These are phyloP conservation scores for Yarrowia galli DNA, from an alignment of 1,139 yeast species.

Conservation along the genomic window DNA sequence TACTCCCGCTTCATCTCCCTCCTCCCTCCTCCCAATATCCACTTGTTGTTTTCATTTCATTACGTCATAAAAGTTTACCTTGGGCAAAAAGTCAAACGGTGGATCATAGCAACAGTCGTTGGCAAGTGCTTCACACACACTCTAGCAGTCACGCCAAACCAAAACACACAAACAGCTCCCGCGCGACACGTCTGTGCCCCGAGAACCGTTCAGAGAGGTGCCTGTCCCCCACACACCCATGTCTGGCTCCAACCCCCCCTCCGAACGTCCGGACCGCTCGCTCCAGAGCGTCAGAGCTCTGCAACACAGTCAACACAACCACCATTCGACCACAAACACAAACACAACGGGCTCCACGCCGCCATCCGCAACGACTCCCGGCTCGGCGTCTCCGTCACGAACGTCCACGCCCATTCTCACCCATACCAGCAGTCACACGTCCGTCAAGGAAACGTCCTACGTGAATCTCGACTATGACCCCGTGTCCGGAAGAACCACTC, in stretches of 20 bases:
- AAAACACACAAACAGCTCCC: too few species aligned
- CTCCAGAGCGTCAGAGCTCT: neutral
- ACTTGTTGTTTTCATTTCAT: neutral
- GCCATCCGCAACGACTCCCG: neutral
- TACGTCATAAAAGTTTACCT: conserved; percentile 37
- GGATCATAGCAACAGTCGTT: conserved; percentile 35
- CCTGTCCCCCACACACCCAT: neutral
- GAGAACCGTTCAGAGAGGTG: too few species aligned
- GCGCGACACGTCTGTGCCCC: too few species aligned
- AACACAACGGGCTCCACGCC: neutral
- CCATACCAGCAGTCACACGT: conserved; percentile 18
- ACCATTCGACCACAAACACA: too few species aligned
- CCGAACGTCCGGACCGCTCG: conserved; percentile 17
- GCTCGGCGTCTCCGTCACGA: conserved; percentile 13
- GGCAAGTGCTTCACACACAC: neutral
- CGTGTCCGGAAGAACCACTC: conserved; percentile 76
- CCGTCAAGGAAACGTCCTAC: conserved; percentile 82
- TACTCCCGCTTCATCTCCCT: too few species aligned
- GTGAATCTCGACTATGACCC: conserved; percentile 91
- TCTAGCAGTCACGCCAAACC: too few species aligned
- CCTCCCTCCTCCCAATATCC: neutral
- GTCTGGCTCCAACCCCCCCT: conserved; percentile 4
- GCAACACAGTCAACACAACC: neutral
- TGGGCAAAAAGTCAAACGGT: conserved; percentile 28
- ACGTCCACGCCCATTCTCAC: neutral